Conservation (phyloP, 345 rosid genomes). For the Salix purpurea region DNA sequence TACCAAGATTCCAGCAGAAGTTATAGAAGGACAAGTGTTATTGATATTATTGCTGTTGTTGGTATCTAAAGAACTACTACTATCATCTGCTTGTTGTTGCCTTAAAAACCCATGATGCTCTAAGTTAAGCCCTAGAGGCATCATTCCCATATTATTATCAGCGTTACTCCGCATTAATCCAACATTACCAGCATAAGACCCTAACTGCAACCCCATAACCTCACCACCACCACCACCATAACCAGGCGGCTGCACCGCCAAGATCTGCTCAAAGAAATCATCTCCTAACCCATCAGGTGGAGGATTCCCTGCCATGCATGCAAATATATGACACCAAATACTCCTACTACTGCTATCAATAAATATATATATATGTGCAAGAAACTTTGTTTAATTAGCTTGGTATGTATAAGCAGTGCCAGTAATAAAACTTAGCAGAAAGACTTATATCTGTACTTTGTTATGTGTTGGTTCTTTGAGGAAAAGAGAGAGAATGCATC, state of each 20-base stretch:
- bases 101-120: constrained; percentile 45
- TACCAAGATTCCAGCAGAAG: constrained; percentile 45
- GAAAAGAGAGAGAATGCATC: neutral
- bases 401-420: neutral
- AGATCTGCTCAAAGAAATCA: constrained; percentile 72
- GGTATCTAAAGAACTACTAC: constrained; percentile 15
- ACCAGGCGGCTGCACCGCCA: constrained; percentile 44
- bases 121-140: constrained; percentile 40
- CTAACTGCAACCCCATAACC: constrained; percentile 40
- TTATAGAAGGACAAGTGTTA: constrained; percentile 29
- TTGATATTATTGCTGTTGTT: constrained; percentile 15
- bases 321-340: neutral
- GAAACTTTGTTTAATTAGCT: neutral
- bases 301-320: constrained; percentile 55
- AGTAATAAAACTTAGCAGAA: neutral
- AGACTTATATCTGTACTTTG: neutral
- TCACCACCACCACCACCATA: constrained; percentile 31
- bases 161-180: constrained; percentile 3
- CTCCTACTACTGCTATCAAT: neutral
- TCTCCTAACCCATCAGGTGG: constrained; percentile 51
- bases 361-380: neutral
- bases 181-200: constrained; percentile 29
- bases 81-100: constrained; percentile 26
- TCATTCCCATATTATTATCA: constrained; percentile 23
- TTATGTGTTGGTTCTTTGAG: neutral